Evolutionary conservation across 768 basidiomycete genomes (phyloP).

Genomic region (Mycena chlorophos): DNA sequence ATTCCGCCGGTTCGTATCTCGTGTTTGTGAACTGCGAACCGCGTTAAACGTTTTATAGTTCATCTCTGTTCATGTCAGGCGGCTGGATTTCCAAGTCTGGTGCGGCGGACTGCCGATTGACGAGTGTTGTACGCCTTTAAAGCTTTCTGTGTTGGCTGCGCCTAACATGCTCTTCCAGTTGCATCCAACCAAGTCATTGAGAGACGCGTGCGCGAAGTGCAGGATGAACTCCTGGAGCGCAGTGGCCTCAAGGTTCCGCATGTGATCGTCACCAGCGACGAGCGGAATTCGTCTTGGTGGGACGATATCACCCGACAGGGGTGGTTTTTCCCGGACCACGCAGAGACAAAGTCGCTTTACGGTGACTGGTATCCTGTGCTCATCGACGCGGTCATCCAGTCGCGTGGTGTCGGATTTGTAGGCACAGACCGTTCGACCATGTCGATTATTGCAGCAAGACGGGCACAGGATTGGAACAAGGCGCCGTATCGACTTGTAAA

Average conservation of each 20-base stretch:
- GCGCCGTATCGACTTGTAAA: conserved; percentile 53
- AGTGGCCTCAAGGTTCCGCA: conserved; percentile 49
- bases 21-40: not conserved
- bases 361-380: conserved; percentile 68
- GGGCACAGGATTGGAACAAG: conserved; percentile 62
- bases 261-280: conserved; percentile 68
- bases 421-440: conserved; percentile 75
- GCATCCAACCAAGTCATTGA: conserved; percentile 54
- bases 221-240: conserved; percentile 45
- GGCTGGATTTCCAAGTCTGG: conserved; percentile 50
- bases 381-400: conserved; percentile 73
- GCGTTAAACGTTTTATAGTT: conserved; percentile 37
- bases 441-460: conserved; percentile 54
- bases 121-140: conserved; percentile 34
- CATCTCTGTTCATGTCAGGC: conserved; percentile 59
- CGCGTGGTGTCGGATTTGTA: conserved; percentile 64
- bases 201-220: conserved; percentile 57
- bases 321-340: conserved; percentile 55
- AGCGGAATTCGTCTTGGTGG: conserved; percentile 59
- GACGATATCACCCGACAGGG: conserved; percentile 47
- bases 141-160: not conserved
- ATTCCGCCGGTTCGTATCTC: conserved; percentile 47
- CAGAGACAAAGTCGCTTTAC: conserved; percentile 44
- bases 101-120: conserved; percentile 43
- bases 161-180: conserved; percentile 26